A percentile compares a stretch with the other conserved stretches of the same genome.
phyloP scores from a whole-genome alignment of 106 monocot species.

The Dioscorea dumetorum region DNA sequence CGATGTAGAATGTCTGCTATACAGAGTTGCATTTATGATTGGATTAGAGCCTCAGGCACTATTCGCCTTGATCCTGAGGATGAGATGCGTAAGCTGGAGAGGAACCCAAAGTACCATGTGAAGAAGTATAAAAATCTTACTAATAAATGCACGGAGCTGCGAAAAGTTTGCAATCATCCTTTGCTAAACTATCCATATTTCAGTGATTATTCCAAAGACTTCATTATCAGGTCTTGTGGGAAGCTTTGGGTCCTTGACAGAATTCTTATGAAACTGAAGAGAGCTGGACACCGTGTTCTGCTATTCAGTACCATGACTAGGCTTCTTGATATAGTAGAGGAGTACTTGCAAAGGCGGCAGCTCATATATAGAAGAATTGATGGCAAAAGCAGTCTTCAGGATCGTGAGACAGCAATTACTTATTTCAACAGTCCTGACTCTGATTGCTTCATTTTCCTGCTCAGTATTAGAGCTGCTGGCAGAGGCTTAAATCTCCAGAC shows the following conservation, averaged over 20 bases:
- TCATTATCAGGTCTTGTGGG: constrained; percentile 86
- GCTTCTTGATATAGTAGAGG: constrained; percentile 92
- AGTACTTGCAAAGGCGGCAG: constrained; percentile 85
- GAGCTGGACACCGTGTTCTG: constrained; percentile 91
- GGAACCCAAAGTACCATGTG: constrained; percentile 76
- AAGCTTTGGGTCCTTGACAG: constrained; percentile 97
- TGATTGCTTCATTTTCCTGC: constrained; percentile 94
- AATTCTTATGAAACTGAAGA: constrained; percentile 93
- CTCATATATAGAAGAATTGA: constrained; percentile 91
- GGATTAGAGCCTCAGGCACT: constrained; percentile 96
- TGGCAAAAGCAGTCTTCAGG: constrained; percentile 90
- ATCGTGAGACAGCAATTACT: constrained; percentile 89
- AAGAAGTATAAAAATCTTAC: constrained; percentile 90
- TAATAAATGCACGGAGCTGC: constrained; percentile 97
- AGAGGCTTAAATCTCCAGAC: constrained; percentile 95
- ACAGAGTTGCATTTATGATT: constrained; percentile 93
- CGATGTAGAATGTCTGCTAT: constrained; percentile 94
- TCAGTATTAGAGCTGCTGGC: constrained; percentile 98
- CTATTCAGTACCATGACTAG: constrained; percentile 99
- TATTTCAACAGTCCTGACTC: constrained; percentile 81
- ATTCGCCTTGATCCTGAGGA: constrained; percentile 93
- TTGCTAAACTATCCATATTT: constrained; percentile 84
- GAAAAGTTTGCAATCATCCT: constrained; percentile 95
- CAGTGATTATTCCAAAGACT: constrained; percentile 69
- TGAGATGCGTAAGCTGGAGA: constrained; percentile 56